Conservation (phyloP, 345 rosid genomes). For the Hevea brasiliensis region DNA sequence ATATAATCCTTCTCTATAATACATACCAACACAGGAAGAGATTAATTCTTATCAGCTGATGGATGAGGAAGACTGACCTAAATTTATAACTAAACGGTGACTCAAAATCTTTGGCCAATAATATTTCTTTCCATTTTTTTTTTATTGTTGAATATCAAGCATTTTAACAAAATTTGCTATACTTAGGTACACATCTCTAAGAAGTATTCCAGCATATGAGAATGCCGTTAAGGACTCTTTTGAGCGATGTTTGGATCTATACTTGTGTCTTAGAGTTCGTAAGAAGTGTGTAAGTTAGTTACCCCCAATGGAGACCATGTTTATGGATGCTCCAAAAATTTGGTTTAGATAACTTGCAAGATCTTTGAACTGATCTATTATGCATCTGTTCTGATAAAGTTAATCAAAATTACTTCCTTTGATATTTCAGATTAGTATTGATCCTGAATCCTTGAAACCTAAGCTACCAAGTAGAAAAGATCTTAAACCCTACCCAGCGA, state of each 20-base stretch:
- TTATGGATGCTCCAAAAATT: background rate
- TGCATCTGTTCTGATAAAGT: conserved; percentile 3
- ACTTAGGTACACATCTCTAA: conserved; percentile 65
- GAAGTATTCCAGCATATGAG: conserved; percentile 84
- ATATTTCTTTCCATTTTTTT: conserved; percentile 7
- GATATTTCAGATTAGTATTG: conserved; percentile 71
- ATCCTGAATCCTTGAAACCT: conserved; percentile 93
- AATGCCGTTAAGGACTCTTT: conserved; percentile 81
- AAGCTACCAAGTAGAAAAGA: conserved; percentile 86
- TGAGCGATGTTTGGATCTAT: conserved; percentile 93
- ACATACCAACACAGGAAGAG: conserved; percentile 92
- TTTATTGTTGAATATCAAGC: conserved; percentile 21
- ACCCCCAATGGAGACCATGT: background rate
- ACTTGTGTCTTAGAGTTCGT: conserved; percentile 87
- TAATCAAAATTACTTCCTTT: too few relatives aligned
- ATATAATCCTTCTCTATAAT: conserved; percentile 87
- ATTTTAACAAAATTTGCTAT: conserved; percentile 22
- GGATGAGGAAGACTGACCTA: conserved; percentile 92
- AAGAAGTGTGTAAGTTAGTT: conserved; percentile 76
- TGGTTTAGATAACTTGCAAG: background rate
- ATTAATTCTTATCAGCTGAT: conserved; percentile 76
- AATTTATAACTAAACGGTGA: conserved; percentile 82
- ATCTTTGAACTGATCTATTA: conserved; percentile 2
- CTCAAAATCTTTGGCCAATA: background rate
- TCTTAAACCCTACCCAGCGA: conserved; percentile 81